phyloP scores from a whole-genome alignment of 2,329 filamentous ascomycete species.

The Microdochium nivale region DNA sequence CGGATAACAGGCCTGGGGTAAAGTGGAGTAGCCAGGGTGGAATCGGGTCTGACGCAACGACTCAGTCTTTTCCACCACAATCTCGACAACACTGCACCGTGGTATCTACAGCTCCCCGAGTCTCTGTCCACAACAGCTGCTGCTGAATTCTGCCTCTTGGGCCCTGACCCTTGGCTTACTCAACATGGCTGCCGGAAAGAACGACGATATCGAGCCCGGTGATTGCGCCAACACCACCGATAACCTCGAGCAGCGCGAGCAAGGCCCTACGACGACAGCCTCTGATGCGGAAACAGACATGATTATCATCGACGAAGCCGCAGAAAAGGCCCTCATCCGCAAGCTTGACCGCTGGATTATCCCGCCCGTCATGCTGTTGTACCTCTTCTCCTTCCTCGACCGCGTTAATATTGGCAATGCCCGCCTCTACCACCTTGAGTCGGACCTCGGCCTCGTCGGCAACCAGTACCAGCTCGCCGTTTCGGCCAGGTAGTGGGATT shows the following conservation, averaged over 20 bases:
- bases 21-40: too few relatives aligned
- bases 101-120: too few relatives aligned
- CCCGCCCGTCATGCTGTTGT: slow-evolving; percentile 42
- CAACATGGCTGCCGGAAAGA: neutral
- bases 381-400: slow-evolving; percentile 47
- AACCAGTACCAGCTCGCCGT: neutral
- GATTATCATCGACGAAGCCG: neutral
- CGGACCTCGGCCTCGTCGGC: neutral
- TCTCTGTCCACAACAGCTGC: too few relatives aligned
- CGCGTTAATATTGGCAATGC: neutral
- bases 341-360: slow-evolving; percentile 41
- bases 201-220: neutral
- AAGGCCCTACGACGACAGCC: neutral
- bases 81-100: too few relatives aligned
- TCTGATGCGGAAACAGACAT: neutral
- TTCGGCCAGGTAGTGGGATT: too few relatives aligned
- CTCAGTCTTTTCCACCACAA: too few relatives aligned
- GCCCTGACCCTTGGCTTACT: neutral
- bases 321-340: slow-evolving; percentile 32
- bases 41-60: too few relatives aligned
- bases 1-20: too few relatives aligned
- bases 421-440: neutral
- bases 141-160: too few relatives aligned
- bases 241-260: neutral
- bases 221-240: neutral